A percentile compares a stretch with the other conserved stretches of the same genome.
These are phyloP conservation scores for Sparassis latifolia DNA, from an alignment of 1,284 basidiomycete genomes.

Conservation along the genomic window DNA sequence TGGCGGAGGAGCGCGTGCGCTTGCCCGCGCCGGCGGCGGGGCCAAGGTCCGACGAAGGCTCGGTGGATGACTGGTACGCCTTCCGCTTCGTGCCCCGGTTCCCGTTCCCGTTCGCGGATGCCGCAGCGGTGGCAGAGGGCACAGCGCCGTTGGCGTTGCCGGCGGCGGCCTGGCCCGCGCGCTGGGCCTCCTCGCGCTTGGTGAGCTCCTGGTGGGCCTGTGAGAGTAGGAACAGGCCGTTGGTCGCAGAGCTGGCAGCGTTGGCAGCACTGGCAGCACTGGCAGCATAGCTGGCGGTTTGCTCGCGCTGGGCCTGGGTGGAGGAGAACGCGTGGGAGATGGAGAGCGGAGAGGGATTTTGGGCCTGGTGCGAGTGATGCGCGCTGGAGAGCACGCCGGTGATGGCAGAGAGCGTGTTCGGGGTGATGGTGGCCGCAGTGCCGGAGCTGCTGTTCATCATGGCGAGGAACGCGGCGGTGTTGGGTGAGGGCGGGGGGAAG, in stretches of 20 bases:
- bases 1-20: constrained; percentile 38
- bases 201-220: constrained; percentile 94
- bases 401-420: constrained; percentile 82
- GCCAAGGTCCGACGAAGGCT: constrained; percentile 11
- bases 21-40: constrained; percentile 28
- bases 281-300: background rate
- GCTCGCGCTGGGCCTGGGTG: background rate
- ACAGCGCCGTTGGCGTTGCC: constrained; percentile 17
- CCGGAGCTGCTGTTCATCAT: constrained; percentile 76
- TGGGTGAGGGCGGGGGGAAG: constrained; percentile 84
- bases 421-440: constrained; percentile 73
- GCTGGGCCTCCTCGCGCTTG: constrained; percentile 81
- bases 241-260: constrained; percentile 63
- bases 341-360: constrained; percentile 26
- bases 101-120: constrained; percentile 38
- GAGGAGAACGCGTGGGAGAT: constrained; percentile 18
- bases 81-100: constrained; percentile 67
- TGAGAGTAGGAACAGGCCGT: constrained; percentile 88
- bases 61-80: constrained; percentile 34
- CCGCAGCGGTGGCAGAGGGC: constrained; percentile 17
- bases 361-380: constrained; percentile 15
- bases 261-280: constrained; percentile 34
- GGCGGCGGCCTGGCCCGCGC: constrained; percentile 36
- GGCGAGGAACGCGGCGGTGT: constrained; percentile 88
- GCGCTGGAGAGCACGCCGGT: constrained; percentile 54